Evolutionary conservation across 177 flowering plant species (phyloP).

Genomic region (Tripterygium wilfordii): DNA sequence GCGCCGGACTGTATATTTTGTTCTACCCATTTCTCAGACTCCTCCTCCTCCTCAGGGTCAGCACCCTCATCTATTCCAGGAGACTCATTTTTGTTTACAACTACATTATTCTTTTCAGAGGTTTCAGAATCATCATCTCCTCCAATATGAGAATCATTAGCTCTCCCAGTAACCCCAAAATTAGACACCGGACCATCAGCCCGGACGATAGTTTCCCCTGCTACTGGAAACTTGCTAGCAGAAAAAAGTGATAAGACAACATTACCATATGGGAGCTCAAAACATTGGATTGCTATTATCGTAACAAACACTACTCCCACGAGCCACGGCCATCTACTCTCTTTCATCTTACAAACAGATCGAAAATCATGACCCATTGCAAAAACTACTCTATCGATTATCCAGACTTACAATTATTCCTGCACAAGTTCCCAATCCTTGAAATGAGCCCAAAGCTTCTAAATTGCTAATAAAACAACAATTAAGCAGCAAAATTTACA

Average conservation of each 20-base stretch:
- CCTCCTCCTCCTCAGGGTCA: conserved; percentile 11
- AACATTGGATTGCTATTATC: conserved; percentile 35
- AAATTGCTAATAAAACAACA: too few relatives aligned
- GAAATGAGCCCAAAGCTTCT: too few relatives aligned
- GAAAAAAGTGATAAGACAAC: conserved; percentile 30
- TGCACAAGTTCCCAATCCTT: conserved; percentile 9
- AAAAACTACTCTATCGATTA: conserved; percentile 4
- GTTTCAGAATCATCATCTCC: conserved; percentile 2
- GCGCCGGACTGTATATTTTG: conserved; percentile 7
- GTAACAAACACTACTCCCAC: conserved; percentile 28
- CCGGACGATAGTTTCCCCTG: conserved; percentile 7
- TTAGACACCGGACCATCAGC: conserved; percentile 11
- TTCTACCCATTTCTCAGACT: conserved; percentile 3
- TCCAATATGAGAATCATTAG: conserved; percentile 1
- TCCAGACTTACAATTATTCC: conserved; percentile 7
- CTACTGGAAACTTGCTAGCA: conserved; percentile 15
- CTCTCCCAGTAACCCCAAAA: neutral
- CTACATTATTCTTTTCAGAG: conserved; percentile 9
- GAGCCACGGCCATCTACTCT: conserved; percentile 37
- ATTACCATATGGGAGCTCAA: conserved; percentile 43
- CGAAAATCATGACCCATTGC: conserved; percentile 29
- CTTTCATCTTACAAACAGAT: conserved; percentile 21
- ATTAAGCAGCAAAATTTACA: too few relatives aligned
- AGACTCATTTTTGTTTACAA: neutral
- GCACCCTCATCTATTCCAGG: conserved; percentile 11